Evolutionary conservation across 257 asterid genomes (phyloP), one percentile per base, ranked within the genome.

Genomic region (Solanum lycopersicoides): DNA sequence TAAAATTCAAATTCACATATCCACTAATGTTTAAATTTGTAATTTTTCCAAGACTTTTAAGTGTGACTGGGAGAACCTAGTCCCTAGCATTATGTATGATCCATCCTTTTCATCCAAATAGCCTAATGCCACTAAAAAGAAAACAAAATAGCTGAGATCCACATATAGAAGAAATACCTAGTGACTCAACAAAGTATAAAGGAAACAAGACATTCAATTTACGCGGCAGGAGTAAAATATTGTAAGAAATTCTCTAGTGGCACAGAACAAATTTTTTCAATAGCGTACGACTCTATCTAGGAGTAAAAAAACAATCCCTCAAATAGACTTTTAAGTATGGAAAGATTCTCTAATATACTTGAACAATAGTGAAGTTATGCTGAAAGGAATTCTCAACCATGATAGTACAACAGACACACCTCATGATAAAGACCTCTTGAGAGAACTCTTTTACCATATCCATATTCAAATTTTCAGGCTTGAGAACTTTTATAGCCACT

Each of bases 401-500:
- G 85, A 82, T 30, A 50, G 32, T 82, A 80, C 85, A 9, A n/a
- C 53, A 28, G 85, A 92, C 91, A 59, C 65, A 92, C 94, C 92
- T 92, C 92, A 92, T 88, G 75, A 92, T 92, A 71, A 89, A 92
- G 84, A 90, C 92, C 89, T 92, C 94, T 87, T 90, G 92, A 11
- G 92, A 68, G 87, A 92, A 92, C 87, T 92, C 94, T 82, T 88
- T 90, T 83, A 92, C 73, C 94, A 88, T 89, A 50, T 92, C 94
- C 41, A 86, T 65, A 76, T 89, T 92, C 71, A 92, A 87, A 44
- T 87, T 77, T 83, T 90, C 94, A 25, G 91, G 91, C 83, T 89
- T 90, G 86, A 92, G 92, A 86, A 90, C 92, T 88, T 92, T 92
- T 90, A 92, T 92, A 77, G 92, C 94, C 66, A 92, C 94, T 73